These are phyloP conservation scores for Geosmithia morbida DNA, from an alignment of 2,329 filamentous ascomycete species.

Conservation along the genomic window DNA sequence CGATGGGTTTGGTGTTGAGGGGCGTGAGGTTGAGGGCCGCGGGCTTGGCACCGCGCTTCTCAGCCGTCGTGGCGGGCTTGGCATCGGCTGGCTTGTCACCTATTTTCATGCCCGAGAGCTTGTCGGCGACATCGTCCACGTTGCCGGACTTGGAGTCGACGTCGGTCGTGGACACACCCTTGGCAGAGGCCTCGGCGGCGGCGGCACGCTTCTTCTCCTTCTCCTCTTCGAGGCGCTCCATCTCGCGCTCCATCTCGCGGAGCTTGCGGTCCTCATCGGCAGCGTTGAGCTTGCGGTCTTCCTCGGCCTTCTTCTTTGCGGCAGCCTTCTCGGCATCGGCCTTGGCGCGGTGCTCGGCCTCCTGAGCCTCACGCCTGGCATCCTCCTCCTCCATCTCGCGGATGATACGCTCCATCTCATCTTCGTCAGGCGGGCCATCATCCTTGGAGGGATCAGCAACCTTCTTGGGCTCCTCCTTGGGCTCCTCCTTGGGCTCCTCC, in stretches of 20 bases:
- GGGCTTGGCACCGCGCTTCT: slow-evolving; percentile 61
- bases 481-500: slow-evolving; percentile 15
- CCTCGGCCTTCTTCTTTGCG: slow-evolving; percentile 35
- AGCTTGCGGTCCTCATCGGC: slow-evolving; percentile 51
- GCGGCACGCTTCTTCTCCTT: slow-evolving; percentile 41
- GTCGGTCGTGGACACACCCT: slow-evolving; percentile 35
- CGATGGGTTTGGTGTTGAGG: slow-evolving; percentile 70
- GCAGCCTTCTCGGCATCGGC: slow-evolving; percentile 26
- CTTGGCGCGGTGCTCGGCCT: slow-evolving; percentile 32
- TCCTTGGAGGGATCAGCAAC: slow-evolving; percentile 11
- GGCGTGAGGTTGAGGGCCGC: slow-evolving; percentile 74
- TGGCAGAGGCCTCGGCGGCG: slow-evolving; percentile 37
- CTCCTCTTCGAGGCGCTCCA: slow-evolving; percentile 60
- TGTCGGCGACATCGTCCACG: slow-evolving; percentile 26
- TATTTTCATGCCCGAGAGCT: slow-evolving; percentile 37
- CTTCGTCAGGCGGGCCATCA: slow-evolving; percentile 27
- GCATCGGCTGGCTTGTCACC: slow-evolving; percentile 27
- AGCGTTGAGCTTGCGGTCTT: slow-evolving; percentile 25
- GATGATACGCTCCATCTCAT: slow-evolving; percentile 45
- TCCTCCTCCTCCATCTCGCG: slow-evolving; percentile 47
- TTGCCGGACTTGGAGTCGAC: slow-evolving; percentile 19
- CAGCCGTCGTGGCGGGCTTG: slow-evolving; percentile 34
- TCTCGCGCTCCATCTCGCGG: slow-evolving; percentile 57
- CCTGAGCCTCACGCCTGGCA: slow-evolving; percentile 31
- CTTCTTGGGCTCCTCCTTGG: slow-evolving; percentile 14